These are phyloP conservation scores for Rhodosporidiobolus odoratus DNA, from an alignment of 768 basidiomycete species.

Conservation along the genomic window DNA sequence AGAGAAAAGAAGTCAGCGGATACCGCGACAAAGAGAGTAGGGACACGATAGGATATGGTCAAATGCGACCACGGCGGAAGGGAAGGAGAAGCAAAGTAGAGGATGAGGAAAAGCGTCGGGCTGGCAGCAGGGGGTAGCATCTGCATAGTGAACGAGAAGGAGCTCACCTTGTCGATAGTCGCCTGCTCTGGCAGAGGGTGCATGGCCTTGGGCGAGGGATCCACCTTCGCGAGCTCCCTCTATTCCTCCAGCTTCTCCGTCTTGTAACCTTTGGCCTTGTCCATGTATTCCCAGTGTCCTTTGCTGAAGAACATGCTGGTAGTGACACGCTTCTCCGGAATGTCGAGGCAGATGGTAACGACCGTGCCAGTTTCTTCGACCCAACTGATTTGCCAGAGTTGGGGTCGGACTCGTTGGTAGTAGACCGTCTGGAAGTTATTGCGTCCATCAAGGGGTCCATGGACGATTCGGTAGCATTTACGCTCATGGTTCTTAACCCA, in stretches of 20 bases:
- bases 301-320: conserved; percentile 15
- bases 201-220: conserved; percentile 4
- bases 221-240: conserved; percentile 14
- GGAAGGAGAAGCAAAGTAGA: background rate
- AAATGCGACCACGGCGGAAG: background rate
- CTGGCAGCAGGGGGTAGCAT: too few relatives aligned
- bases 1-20: background rate
- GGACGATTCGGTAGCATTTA: conserved; percentile 18
- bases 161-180: conserved; percentile 25
- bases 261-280: conserved; percentile 34
- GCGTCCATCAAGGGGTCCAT: conserved; percentile 24
- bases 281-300: conserved; percentile 24
- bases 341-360: conserved; percentile 23
- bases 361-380: conserved; percentile 31
- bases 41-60: background rate
- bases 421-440: conserved; percentile 31
- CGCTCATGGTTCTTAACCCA: conserved; percentile 23
- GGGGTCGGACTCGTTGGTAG: conserved; percentile 25
- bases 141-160: background rate
- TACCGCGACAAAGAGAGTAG: background rate
- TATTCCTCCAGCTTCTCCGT: conserved; percentile 21
- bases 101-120: too few relatives aligned
- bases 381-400: conserved; percentile 33
- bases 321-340: conserved; percentile 15
- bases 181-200: conserved; percentile 23